Percentiles rank a stretch among this genome's conserved stretches.
These are phyloP conservation scores for Rhodamnia rubescens DNA, from an alignment of 345 rosid species.

Conservation along the genomic window DNA sequence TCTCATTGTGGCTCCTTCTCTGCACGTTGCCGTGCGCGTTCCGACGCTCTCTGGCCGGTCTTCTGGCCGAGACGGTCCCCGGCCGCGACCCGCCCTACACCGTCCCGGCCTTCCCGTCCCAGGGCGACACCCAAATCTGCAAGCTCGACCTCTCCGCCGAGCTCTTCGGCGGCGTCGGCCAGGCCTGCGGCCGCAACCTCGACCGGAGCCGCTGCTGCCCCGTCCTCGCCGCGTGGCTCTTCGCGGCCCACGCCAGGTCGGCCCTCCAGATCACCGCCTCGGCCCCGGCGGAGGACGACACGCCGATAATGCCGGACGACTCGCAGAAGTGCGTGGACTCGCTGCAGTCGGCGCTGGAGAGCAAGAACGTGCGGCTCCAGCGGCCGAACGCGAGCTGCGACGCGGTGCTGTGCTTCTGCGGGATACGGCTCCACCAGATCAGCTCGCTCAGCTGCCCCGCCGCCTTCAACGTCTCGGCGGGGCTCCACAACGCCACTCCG, in stretches of 20 bases:
- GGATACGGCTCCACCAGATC: conserved; percentile 92
- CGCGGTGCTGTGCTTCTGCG: conserved; percentile 81
- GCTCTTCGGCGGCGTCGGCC: conserved; percentile 90
- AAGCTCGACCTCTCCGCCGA: conserved; percentile 87
- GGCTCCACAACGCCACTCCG: conserved; percentile 66
- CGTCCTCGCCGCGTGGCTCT: conserved; percentile 92
- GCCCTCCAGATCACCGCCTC: conserved; percentile 69
- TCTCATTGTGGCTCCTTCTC: background rate
- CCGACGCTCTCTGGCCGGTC: conserved; percentile 21
- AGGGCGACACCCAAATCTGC: conserved; percentile 57
- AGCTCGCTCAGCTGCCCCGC: conserved; percentile 93
- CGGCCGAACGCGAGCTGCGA: conserved; percentile 88
- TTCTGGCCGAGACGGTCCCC: conserved; percentile 50
- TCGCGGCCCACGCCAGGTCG: conserved; percentile 84
- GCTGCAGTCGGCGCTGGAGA: conserved; percentile 61
- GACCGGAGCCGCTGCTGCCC: conserved; percentile 97
- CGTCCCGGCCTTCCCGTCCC: conserved; percentile 80
- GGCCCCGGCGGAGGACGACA: conserved; percentile 37
- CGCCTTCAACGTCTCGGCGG: conserved; percentile 68
- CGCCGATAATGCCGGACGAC: conserved; percentile 93
- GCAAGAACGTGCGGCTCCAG: conserved; percentile 68
- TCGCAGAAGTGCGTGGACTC: conserved; percentile 95
- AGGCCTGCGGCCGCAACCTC: conserved; percentile 75
- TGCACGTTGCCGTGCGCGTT: conserved; percentile 5
- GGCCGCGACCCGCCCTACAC: conserved; percentile 46